Conservation (phyloP, 2,329 filamentous ascomycete genomes). For the Ilyonectria sp. region DNA sequence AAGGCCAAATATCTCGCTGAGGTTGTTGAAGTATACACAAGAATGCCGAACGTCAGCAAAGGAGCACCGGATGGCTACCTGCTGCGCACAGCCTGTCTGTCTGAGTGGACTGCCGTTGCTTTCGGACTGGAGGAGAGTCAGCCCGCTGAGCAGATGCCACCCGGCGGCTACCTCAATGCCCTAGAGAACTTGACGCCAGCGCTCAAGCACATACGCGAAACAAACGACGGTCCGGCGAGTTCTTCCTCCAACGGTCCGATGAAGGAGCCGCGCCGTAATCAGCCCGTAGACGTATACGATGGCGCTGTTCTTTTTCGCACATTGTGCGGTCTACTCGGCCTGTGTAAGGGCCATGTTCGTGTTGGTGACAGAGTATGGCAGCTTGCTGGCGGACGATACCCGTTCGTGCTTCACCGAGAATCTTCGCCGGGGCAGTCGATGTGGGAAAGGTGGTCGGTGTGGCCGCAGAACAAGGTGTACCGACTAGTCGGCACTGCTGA, state of each 20-base stretch:
- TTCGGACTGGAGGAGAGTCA: constrained; percentile 9
- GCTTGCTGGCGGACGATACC: neutral
- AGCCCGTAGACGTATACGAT: neutral
- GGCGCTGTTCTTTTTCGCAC: neutral
- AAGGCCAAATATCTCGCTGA: neutral
- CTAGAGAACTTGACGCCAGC: constrained; percentile 8
- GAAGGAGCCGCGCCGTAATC: neutral
- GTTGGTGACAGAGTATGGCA: neutral
- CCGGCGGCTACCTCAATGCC: constrained; percentile 2
- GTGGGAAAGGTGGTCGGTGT: neutral
- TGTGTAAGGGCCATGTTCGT: neutral
- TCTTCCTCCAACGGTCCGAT: neutral
- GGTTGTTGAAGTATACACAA: neutral
- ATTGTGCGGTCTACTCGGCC: neutral
- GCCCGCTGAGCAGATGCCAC: neutral
- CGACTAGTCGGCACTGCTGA: neutral
- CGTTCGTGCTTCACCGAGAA: neutral
- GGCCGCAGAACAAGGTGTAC: neutral
- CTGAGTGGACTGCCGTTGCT: constrained; percentile 10
- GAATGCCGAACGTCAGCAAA: neutral
- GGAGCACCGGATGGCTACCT: neutral
- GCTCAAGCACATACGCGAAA: neutral
- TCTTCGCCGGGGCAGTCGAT: neutral
- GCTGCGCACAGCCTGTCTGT: constrained; percentile 3
- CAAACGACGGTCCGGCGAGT: neutral